These are phyloP conservation scores for Starmerella tilneyi DNA, from an alignment of 805 yeast genomes.

Conservation along the genomic window DNA sequence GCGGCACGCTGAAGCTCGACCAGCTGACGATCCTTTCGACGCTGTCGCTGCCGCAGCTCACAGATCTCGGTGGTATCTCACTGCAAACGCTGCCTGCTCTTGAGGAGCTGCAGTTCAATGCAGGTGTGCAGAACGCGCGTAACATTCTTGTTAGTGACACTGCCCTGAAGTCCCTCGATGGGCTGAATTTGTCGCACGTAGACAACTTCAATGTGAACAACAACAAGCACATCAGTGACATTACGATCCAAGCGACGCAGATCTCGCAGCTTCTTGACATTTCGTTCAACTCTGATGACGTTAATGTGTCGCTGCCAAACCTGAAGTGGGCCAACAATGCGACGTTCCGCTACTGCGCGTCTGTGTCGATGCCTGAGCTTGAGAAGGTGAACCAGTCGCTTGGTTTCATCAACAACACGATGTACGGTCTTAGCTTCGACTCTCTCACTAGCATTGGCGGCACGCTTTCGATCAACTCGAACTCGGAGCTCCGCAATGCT, in stretches of 20 bases:
- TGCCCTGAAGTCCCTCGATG: conserved; percentile 33
- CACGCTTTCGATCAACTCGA: conserved; percentile 63
- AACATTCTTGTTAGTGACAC: conserved; percentile 44
- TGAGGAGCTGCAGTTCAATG: conserved; percentile 51
- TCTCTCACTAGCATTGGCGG: conserved; percentile 59
- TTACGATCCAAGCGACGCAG: conserved; percentile 58
- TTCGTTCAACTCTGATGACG: conserved; percentile 74
- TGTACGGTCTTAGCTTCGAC: conserved; percentile 35
- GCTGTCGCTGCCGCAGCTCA: conserved; percentile 65
- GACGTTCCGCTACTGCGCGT: conserved; percentile 68
- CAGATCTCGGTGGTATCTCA: conserved; percentile 69
- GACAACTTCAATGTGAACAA: conserved; percentile 62
- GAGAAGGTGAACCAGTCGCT: conserved; percentile 67
- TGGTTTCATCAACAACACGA: conserved; percentile 64
- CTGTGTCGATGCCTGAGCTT: conserved; percentile 61
- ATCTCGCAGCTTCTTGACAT: conserved; percentile 68
- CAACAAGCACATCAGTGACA: conserved; percentile 59
- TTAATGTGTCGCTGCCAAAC: conserved; percentile 43
- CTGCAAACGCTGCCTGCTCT: conserved; percentile 84
- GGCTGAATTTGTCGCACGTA: conserved; percentile 33
- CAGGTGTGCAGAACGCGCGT: conserved; percentile 64
- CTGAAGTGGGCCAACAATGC: conserved; percentile 81
- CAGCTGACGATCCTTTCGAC: conserved; percentile 55
- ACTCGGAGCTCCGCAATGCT: conserved; percentile 58
- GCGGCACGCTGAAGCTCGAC: conserved; percentile 55